These are phyloP conservation scores for Colletotrichum sp. DNA, from an alignment of 2,329 filamentous ascomycete species.

Conservation along the genomic window DNA sequence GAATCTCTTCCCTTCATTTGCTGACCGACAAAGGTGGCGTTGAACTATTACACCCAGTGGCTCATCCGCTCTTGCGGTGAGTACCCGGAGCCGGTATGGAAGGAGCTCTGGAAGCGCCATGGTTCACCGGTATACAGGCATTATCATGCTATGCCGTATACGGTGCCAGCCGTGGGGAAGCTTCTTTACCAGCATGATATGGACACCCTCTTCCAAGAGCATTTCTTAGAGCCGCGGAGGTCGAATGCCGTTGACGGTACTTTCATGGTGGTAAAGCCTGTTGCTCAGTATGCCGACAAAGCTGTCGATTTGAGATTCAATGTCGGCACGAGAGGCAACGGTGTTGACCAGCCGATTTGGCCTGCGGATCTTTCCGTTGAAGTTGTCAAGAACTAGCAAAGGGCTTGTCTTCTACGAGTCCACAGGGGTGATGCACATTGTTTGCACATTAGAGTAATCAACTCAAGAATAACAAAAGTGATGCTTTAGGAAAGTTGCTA, in stretches of 20 bases:
- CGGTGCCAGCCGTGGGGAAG: constrained; percentile 37
- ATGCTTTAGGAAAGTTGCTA: neutral
- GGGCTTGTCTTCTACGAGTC: neutral
- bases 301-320: constrained; percentile 45
- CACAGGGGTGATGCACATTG: fast-evolving
- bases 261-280: constrained; percentile 43
- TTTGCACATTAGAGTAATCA: neutral
- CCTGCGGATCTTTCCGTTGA: constrained; percentile 43
- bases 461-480: neutral
- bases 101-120: constrained; percentile 52
- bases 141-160: constrained; percentile 51
- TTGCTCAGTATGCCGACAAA: constrained; percentile 40
- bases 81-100: constrained; percentile 35
- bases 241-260: constrained; percentile 23
- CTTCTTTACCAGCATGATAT: constrained; percentile 41
- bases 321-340: constrained; percentile 54
- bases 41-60: constrained; percentile 50
- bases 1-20: constrained; percentile 21
- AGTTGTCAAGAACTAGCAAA: constrained; percentile 25
- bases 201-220: constrained; percentile 44
- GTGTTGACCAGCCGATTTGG: constrained; percentile 49
- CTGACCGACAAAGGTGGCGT: constrained; percentile 26
- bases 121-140: constrained; percentile 54
- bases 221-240: constrained; percentile 48
- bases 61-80: constrained; percentile 40